These are phyloP conservation scores for Fraxinus sp. DNA, from an alignment of 305 asterid species.

Conservation along the genomic window DNA sequence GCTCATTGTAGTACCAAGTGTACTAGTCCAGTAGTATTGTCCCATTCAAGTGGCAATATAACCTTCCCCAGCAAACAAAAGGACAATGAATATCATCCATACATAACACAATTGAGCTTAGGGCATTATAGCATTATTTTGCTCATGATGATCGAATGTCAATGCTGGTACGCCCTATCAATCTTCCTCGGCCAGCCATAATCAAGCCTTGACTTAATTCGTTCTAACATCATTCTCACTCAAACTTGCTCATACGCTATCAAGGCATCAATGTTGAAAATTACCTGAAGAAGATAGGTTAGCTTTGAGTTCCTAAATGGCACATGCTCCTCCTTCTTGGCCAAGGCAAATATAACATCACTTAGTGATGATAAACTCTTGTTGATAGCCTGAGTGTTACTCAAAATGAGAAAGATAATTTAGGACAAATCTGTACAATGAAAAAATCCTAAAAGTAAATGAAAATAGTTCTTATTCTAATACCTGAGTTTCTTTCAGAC, in stretches of 20 bases:
- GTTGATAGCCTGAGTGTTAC: constrained; percentile 69
- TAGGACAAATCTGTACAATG: background rate
- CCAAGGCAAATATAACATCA: constrained; percentile 92
- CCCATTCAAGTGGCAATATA: background rate
- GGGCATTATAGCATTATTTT: background rate
- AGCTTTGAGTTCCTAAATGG: constrained; percentile 93
- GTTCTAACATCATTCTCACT: background rate
- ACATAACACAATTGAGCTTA: background rate
- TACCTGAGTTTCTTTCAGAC: constrained; percentile 96
- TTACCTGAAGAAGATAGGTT: constrained; percentile 97
- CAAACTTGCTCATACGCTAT: background rate
- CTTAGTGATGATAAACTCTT: constrained; percentile 88
- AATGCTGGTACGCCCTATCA: background rate
- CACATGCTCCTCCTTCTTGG: constrained; percentile 91
- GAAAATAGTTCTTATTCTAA: background rate
- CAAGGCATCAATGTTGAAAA: background rate
- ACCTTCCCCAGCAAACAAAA: background rate
- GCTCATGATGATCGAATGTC: background rate
- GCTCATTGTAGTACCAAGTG: background rate
- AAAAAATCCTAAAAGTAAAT: background rate
- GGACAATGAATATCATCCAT: background rate
- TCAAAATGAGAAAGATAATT: background rate
- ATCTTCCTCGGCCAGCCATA: background rate
- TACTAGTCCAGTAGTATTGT: background rate
- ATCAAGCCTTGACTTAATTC: background rate